Evolutionary conservation across 805 yeast species (phyloP), one percentile per base, ranked within the genome.

Genomic region (Wickerhamomyces chambardii): DNA sequence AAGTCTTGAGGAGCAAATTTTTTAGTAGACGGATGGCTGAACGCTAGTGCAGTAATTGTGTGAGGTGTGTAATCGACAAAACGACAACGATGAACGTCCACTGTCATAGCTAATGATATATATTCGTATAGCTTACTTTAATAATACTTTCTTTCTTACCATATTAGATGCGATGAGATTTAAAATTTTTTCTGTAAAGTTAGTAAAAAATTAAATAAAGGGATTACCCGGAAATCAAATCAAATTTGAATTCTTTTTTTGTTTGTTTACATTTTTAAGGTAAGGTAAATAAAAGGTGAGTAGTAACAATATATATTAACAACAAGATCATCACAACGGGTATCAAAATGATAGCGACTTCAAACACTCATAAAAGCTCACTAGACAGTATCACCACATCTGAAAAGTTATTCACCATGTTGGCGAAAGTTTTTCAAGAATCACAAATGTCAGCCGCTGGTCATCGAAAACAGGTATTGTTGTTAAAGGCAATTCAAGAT

Each of bases 61-160:
- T 82, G 87, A 4, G 97, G 90, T 11, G 80, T 74, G 47, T 75
- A 84, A 56, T 90, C 95, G 58, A 87, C 86, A 61, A 92, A 90
- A 36, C 95, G 70, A 56, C 95, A 84, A 51, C 97, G 75, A 58
- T 90, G 97, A 45, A 90, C 35, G 22, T 45, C 47, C 8, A 44
- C 27, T 28, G 22, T 24, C 35, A 31, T 28, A 17, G 9, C 18
- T 28, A 15, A 28, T 28, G 29, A 28, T 28, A 7, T 19, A 8
- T 19, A 4, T 19, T 19, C 22, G 10, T 10, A 19, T 8, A 19
- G 10, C 3, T 19, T 19, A 4, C 10, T 8, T 8, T 19, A 8
- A 19, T 19, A 19, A 10, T 8, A 8, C 10, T 19, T 8, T 8
- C 7, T 8, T 19, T 19, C 10, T 19, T 19, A 19, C 6, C 9